A percentile compares a stretch with the other conserved stretches of the same genome.
These are phyloP conservation scores for Prunus fruticosa DNA, from an alignment of 306 rosid genomes.

Conservation along the genomic window DNA sequence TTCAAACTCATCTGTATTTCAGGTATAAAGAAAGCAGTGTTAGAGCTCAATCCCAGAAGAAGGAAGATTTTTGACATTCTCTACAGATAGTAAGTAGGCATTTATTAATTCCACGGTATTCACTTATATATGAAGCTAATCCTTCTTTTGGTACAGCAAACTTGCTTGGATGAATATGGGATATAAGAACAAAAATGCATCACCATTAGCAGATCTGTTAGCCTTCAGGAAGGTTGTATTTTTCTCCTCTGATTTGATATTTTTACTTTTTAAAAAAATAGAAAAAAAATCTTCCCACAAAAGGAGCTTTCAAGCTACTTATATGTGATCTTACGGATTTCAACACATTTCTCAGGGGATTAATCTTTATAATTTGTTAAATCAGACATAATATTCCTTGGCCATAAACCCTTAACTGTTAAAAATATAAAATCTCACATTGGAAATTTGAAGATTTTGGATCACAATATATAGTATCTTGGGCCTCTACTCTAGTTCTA, in stretches of 20 bases:
- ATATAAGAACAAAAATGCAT: constrained; percentile 60
- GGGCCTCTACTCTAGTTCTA: too few relatives aligned
- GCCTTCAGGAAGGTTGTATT: constrained; percentile 77
- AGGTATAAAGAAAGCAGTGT: constrained; percentile 77
- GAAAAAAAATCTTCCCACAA: not conserved
- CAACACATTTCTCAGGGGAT: too few relatives aligned
- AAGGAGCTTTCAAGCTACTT: not conserved
- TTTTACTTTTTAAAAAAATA: not conserved
- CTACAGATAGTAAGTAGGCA: constrained; percentile 56
- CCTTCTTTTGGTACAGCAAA: constrained; percentile 46
- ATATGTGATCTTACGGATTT: not conserved
- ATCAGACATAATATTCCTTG: too few relatives aligned
- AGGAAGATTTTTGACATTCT: constrained; percentile 61
- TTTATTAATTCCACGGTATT: not conserved
- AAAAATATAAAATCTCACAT: too few relatives aligned
- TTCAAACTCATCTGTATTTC: constrained; percentile 25
- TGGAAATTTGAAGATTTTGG: too few relatives aligned
- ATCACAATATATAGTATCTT: too few relatives aligned
- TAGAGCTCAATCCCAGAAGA: constrained; percentile 67
- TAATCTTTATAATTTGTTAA: too few relatives aligned
- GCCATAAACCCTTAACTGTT: too few relatives aligned
- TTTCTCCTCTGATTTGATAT: not conserved
- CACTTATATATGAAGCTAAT: not conserved
- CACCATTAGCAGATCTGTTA: constrained; percentile 74
- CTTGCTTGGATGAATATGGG: constrained; percentile 82